Conservation (phyloP, 768 basidiomycete genomes). For the Leccinum pellstonianum region DNA sequence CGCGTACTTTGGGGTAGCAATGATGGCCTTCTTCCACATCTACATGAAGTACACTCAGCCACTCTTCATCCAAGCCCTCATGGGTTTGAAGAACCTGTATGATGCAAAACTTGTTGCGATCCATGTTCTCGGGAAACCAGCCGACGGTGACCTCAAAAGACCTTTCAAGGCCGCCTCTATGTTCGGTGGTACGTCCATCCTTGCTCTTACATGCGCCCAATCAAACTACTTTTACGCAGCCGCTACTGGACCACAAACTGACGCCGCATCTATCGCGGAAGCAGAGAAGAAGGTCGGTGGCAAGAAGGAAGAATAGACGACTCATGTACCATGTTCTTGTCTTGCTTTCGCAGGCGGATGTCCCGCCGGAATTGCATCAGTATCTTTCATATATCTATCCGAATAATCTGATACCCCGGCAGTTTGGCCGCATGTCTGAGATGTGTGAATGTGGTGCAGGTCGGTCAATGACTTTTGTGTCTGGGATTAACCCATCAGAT, state of each 20-base stretch:
- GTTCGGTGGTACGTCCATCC: conserved; percentile 58
- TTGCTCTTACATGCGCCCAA: not conserved
- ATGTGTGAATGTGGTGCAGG: not conserved
- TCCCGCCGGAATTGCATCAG: conserved; percentile 1
- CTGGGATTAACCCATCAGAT: not conserved
- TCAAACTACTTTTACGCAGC: conserved; percentile 30
- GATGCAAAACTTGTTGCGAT: conserved; percentile 85
- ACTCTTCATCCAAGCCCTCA: conserved; percentile 91
- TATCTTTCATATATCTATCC: conserved; percentile 16
- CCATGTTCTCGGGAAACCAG: conserved; percentile 73
- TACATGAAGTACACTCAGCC: conserved; percentile 97
- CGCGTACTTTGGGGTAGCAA: conserved; percentile 73
- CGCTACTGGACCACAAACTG: conserved; percentile 73
- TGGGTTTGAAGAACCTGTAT: conserved; percentile 90
- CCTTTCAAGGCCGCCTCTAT: conserved; percentile 81
- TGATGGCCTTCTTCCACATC: conserved; percentile 90
- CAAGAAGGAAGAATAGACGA: conserved; percentile 73
- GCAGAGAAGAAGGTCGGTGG: conserved; percentile 81
- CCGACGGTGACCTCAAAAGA: conserved; percentile 84
- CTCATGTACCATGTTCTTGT: conserved; percentile 7
- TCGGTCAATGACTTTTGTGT: not conserved
- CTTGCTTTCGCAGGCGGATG: conserved; percentile 24
- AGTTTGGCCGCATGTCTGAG: not conserved
- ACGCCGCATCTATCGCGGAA: conserved; percentile 81
- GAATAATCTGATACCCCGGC: conserved; percentile 2